Evolutionary conservation across 1,284 basidiomycete species (phyloP).

Genomic region (Sporisorium iseilematis-ciliati): DNA sequence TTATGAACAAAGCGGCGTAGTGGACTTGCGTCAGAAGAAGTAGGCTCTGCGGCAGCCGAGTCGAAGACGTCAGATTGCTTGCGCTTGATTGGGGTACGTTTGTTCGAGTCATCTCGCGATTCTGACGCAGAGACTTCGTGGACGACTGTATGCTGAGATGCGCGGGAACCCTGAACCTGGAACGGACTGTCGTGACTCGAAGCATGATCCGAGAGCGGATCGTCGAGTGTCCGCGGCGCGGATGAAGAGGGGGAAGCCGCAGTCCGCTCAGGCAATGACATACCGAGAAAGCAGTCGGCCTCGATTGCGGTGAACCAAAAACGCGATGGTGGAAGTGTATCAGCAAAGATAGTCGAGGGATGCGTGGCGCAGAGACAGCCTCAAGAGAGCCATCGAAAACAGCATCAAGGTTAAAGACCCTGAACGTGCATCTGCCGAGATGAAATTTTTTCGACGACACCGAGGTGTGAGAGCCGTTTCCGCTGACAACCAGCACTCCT

Average conservation of each 20-base stretch:
- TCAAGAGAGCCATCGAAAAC: too few species aligned
- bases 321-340: background rate
- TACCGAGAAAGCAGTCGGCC: background rate
- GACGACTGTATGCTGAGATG: background rate
- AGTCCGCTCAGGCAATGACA: background rate
- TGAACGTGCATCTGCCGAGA: too few species aligned
- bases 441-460: too few species aligned
- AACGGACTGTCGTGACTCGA: background rate
- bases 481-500: too few species aligned
- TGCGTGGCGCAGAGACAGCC: too few species aligned
- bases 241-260: background rate
- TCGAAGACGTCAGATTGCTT: background rate
- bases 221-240: background rate
- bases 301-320: background rate
- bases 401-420: too few species aligned
- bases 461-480: too few species aligned
- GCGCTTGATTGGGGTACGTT: background rate
- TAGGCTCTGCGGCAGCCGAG: background rate
- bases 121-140: background rate
- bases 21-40: background rate
- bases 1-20: background rate
- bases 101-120: background rate
- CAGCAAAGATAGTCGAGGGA: too few species aligned
- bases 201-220: constrained; percentile 2
- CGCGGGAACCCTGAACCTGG: background rate